A percentile compares a stretch with the other conserved stretches of the same genome.
Evolutionary conservation across 2,329 filamentous ascomycete genomes (phyloP).

Genomic region (Thielaviopsis musarum): DNA sequence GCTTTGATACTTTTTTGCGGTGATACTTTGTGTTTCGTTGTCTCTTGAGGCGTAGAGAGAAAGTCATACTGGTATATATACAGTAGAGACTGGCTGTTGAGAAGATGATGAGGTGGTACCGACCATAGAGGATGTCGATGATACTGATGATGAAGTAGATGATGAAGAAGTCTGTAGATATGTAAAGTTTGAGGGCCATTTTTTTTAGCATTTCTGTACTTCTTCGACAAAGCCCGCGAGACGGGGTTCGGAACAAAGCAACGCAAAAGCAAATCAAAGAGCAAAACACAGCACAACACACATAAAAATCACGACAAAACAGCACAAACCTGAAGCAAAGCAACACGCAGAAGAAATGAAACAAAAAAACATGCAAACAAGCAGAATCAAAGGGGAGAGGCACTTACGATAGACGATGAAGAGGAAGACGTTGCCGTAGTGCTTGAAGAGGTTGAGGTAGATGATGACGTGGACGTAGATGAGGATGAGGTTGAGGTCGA

Average conservation of each 20-base stretch:
- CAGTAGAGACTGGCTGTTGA: not conserved
- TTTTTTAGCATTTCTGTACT: constrained; percentile 10
- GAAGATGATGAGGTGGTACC: not conserved
- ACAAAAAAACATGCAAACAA: not conserved
- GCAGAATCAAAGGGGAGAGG: not conserved
- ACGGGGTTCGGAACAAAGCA: constrained; percentile 1
- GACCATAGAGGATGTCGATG: constrained; percentile 14
- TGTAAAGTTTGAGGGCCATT: not conserved
- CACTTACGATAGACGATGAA: not conserved
- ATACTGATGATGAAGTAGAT: not conserved
- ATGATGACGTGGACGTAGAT: constrained; percentile 12
- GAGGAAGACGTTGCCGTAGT: constrained; percentile 3
- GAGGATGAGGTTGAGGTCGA: constrained; percentile 11
- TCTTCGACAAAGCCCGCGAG: not conserved
- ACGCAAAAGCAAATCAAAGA: constrained; percentile 4
- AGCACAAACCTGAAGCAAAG: constrained; percentile 1
- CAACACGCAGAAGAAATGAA: not conserved
- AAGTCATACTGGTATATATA: not conserved
- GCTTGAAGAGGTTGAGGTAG: not conserved
- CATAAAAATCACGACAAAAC: not conserved
- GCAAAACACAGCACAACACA: not conserved
- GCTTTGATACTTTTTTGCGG: not conserved
- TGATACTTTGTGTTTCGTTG: not conserved
- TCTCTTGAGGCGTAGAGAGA: not conserved
- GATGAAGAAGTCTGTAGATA: not conserved